Conservation (phyloP, 352 stramenopile species). For the Globisporangium carolinianum region DNA sequence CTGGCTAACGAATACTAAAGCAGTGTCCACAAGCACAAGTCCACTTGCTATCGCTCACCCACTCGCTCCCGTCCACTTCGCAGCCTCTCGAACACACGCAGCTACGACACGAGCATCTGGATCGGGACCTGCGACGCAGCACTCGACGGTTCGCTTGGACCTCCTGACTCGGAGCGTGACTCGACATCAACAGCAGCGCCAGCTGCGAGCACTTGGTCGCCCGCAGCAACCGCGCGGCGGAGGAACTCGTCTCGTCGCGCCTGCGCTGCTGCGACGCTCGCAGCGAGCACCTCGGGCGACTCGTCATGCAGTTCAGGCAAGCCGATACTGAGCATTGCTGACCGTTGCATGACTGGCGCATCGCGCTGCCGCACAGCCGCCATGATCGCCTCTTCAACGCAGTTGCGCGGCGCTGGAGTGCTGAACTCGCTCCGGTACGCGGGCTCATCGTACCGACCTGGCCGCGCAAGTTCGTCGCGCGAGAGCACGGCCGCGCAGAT, state of each 20-base stretch:
- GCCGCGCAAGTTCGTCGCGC: background rate
- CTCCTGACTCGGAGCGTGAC: background rate
- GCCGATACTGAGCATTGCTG: too few relatives aligned
- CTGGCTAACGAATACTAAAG: too few relatives aligned
- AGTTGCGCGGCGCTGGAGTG: constrained; percentile 47
- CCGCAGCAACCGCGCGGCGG: constrained; percentile 17
- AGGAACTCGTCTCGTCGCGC: constrained; percentile 39
- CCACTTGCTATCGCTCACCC: too few relatives aligned
- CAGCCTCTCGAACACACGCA: background rate
- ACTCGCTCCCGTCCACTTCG: too few relatives aligned
- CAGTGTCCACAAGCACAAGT: too few relatives aligned
- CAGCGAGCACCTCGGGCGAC: constrained; percentile 13
- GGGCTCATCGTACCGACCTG: constrained; percentile 37
- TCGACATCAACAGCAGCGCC: background rate
- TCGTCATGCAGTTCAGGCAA: background rate
- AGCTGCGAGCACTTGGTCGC: background rate
- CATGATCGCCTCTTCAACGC: constrained; percentile 40
- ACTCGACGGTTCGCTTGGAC: background rate
- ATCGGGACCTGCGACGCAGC: constrained; percentile 42
- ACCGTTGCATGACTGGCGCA: constrained; percentile 12
- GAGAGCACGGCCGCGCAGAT: constrained; percentile 41
- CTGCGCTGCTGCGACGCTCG: constrained; percentile 29
- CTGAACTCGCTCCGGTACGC: constrained; percentile 61
- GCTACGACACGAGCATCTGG: constrained; percentile 65
- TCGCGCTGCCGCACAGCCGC: constrained; percentile 29